A percentile compares a stretch with the other conserved stretches of the same genome.
These are phyloP conservation scores for Beta lomatogona DNA, from an alignment of 179 eudicot genomes.

Conservation along the genomic window DNA sequence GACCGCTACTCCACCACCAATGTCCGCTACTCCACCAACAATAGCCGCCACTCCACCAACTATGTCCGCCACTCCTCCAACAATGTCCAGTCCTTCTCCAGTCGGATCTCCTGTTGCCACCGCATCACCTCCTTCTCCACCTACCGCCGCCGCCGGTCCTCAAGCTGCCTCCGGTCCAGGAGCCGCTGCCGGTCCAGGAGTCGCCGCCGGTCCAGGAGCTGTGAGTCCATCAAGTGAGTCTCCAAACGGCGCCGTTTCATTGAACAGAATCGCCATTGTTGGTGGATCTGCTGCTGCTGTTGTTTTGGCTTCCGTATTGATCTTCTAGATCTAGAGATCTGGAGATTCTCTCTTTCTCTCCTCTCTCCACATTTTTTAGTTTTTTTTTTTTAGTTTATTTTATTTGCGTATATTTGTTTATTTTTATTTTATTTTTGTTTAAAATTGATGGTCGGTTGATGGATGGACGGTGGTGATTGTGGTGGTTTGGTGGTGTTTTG, in stretches of 20 bases:
- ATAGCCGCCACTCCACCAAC: conserved; percentile 2
- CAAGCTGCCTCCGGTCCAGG: conserved; percentile 14
- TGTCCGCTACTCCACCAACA: neutral
- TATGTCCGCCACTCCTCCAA: conserved; percentile 21
- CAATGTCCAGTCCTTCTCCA: conserved; percentile 14
- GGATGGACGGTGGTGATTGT: conserved; percentile 21
- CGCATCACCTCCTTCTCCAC: conserved; percentile 30
- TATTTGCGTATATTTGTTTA: conserved; percentile 27
- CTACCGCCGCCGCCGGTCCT: conserved; percentile 17
- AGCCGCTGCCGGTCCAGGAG: conserved; percentile 22
- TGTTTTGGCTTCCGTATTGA: conserved; percentile 40
- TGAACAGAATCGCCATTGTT: conserved; percentile 43
- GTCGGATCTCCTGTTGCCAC: conserved; percentile 19
- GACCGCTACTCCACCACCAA: conserved; percentile 8
- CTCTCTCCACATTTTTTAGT: neutral
- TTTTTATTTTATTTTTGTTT: conserved; percentile 6
- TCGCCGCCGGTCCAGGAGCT: conserved; percentile 24
- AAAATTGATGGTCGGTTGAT: conserved; percentile 10
- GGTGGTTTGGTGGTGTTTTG: conserved; percentile 13
- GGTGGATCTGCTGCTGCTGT: conserved; percentile 58
- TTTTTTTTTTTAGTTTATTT: neutral
- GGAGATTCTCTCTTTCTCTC: conserved; percentile 6
- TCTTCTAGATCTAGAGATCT: conserved; percentile 51
- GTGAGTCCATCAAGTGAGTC: conserved; percentile 30
- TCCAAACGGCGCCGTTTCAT: conserved; percentile 33